A percentile compares a stretch with the other conserved stretches of the same genome.
Conservation (phyloP, 1,139 yeast genomes). For the Yamadazyma atlantica region DNA sequence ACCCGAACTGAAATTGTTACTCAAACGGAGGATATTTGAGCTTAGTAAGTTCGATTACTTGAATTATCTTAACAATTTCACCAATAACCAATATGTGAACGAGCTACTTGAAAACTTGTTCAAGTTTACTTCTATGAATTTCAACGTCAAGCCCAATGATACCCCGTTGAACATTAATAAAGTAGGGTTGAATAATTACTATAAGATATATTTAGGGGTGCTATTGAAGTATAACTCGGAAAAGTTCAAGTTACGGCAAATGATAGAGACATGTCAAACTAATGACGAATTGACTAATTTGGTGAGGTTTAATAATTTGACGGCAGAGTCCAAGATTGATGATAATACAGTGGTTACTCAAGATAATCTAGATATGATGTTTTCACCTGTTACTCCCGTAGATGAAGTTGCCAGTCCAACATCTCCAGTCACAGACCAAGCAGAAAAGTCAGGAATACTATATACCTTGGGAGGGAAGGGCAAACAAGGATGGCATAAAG, state of each 20-base stretch:
- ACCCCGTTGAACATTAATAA: conserved; percentile 20
- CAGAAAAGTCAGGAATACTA: conserved; percentile 53
- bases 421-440: conserved; percentile 17
- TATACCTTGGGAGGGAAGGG: conserved; percentile 74
- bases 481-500: conserved; percentile 86
- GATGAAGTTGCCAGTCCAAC: neutral
- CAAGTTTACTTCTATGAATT: conserved; percentile 31
- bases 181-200: conserved; percentile 25
- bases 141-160: conserved; percentile 14
- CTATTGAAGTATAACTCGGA: conserved; percentile 43
- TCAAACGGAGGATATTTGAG: conserved; percentile 63
- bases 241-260: conserved; percentile 42
- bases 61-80: conserved; percentile 58
- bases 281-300: conserved; percentile 43
- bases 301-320: conserved; percentile 30
- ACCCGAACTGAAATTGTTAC: conserved; percentile 60
- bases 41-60: conserved; percentile 71
- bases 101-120: conserved; percentile 41
- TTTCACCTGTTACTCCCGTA: conserved; percentile 15
- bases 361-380: conserved; percentile 35
- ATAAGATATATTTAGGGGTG: conserved; percentile 33
- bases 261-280: conserved; percentile 41
- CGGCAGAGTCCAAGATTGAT: conserved; percentile 16
- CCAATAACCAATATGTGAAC: conserved; percentile 50
- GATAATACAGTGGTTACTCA: conserved; percentile 22